Base-by-base conservation (phyloP, 768 basidiomycete genomes). In the Lenzites betulinus region DNA sequence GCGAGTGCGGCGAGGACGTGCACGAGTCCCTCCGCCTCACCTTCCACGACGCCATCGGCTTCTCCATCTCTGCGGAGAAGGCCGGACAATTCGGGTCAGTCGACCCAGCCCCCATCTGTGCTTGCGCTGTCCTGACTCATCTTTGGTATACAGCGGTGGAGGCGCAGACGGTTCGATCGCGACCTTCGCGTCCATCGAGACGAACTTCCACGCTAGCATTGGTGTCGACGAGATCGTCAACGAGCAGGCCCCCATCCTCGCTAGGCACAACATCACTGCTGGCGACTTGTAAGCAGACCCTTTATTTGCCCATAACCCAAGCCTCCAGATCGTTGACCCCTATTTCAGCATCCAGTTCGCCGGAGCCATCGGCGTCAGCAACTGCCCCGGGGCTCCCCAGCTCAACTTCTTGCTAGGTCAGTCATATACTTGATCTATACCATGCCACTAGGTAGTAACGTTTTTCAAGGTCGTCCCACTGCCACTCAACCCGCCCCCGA, bases 91-190 rank as follows among this genome's bases (percentile, higher is more conserved):
- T 59, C 33, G 58, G 58, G 52, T 54, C 25, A 49, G 51, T 26
- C 3, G 1, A 3, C 7, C 41, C n/a, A 22, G 13, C 7, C 43
- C 22, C 22, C 8, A 15, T 25, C 36, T 7, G 7, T 16, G 13
- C 3, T 13, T 55, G 9, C n/a, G 20, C 20, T 33, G 18, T 33
- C 38, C 3, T 30, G 3, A 13, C 39, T 28, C 41, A 26, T 44
- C 20, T 8, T 41, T 23, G 26, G 30, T 33, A 23, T 48, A 26
- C 43, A 66, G 60, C 22, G 69, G 72, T 30, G 68, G 67, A 30
- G 73, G 73, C 18, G 72, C 70, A 43, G 81, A 83, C 59, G 82
- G 80, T 25, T 82, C 80, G 3, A 76, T 82, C 61, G 71, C 80
- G 56, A 70, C 71, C 2, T 82, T 83, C 68, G 67, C 67, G 33